Evolutionary conservation across 78 protist species (phyloP).

Genomic region (Dictyostelium capitatum): DNA sequence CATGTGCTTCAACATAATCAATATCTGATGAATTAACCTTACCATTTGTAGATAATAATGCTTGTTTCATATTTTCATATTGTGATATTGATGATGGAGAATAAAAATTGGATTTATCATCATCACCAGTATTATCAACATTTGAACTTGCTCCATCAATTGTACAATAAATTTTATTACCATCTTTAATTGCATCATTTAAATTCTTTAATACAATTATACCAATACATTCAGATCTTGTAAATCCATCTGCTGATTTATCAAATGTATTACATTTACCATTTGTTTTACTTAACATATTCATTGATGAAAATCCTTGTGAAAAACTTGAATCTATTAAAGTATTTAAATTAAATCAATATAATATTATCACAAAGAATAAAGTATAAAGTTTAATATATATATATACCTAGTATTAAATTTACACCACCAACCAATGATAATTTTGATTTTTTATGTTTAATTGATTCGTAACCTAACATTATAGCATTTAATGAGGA

Average conservation of each 20-base stretch:
- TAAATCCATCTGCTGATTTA: conserved; percentile 89
- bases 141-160: not conserved
- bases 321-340: too few relatives aligned
- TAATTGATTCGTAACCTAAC: too few relatives aligned
- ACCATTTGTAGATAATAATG: conserved; percentile 14
- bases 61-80: not conserved
- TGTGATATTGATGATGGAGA: conserved; percentile 16
- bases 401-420: too few relatives aligned
- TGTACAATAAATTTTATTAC: not conserved
- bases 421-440: too few relatives aligned
- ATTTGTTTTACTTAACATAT: not conserved
- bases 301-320: not conserved
- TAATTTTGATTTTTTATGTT: too few relatives aligned
- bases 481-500: too few relatives aligned
- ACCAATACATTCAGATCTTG: conserved; percentile 86
- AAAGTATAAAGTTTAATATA: too few relatives aligned
- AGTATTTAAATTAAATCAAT: too few relatives aligned
- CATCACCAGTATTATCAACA: conserved; percentile 20
- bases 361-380: too few relatives aligned
- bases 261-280: conserved; percentile 84
- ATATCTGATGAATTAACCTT: not conserved
- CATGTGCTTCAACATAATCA: conserved; percentile 87
- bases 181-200: conserved; percentile 23
- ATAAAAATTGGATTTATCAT: conserved; percentile 3
- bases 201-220: conserved; percentile 55